Base-by-base conservation (phyloP, 2,329 filamentous ascomycete species). In the Talaromyces sp. region DNA sequence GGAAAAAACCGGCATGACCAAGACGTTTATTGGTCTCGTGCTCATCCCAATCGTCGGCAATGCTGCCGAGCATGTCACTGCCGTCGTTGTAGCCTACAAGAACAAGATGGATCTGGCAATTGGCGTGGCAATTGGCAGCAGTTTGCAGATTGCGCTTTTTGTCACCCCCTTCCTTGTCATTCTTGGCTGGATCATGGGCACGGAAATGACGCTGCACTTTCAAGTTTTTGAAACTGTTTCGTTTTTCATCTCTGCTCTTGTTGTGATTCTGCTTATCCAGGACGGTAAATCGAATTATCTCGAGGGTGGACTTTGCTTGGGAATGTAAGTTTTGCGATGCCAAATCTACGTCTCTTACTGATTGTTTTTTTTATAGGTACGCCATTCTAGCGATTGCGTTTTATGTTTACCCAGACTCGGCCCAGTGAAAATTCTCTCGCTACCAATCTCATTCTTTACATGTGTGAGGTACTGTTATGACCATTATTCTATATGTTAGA, bases 281-380 rank as follows among this genome's bases (percentile, higher is more conserved):
- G 90, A 93, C 69, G 90, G 90, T 69, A 90, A 89, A 74, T 90
- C 87, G 14, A 95, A 93, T 74, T 93, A 93, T 67, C 83, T 93
- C 24, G 90, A 93, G 73, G 90, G 90, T 51, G 88, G 88, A 54
- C 89, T 93, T 85, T 82, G 86, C 59, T 66, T 83, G 63, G 81
- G 81, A 70, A 78, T 82, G 80, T 82, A 76, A 63, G 76, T 79
- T 55, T 27, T 38, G 49, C 56, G 49, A n/a, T 32, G 14, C n/a
- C 46, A 35, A 55, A 14, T 61, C n/a, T 17, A 10, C 4, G 21
- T 14, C 58, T 50, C 21, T 17, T 31, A 24, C 57, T 58, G 9
- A 24, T 49, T 50, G 56, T 63, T 63, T 21, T 63, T 24, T 49
- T 21, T 59, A 46, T 46, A 75, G 71, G 73, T 78, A 78, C 60